Evolutionary conservation across 2,329 filamentous ascomycete genomes (phyloP), one percentile per base, ranked within the genome.

Genomic region (Pseudocercospora eumusae): DNA sequence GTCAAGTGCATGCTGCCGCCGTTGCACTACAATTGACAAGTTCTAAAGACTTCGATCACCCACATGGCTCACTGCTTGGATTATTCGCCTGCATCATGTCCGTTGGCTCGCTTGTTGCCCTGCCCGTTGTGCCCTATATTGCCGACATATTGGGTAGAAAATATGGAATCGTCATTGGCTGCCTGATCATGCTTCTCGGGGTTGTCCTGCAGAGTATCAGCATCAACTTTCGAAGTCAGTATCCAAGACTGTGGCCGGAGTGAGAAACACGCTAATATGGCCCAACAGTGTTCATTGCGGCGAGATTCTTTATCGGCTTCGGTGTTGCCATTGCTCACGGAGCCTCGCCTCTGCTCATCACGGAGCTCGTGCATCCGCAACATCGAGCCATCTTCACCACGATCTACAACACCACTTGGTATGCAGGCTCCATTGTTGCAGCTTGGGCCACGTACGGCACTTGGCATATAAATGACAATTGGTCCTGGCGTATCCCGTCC

Each of bases 401-500:
- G 9, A 79, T 80, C 61, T 81, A 79, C 71, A 80, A 80, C 68
- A 77, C 74, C 23, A 78, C 75, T 6, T 81, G 78, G 78, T 78
- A 79, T 61, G 65, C 78, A 27, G 79, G 80, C 27, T 74, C 75
- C 31, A 80, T 81, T 63, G 69, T 81, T 49, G 79, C 79, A 21
- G 76, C 79, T 36, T 82, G 80, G 80, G 69, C 76, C 2, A 81
- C 79, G 15, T 81, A 76, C 59, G 79, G 79, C 40, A 81, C 77
- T 0, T 73, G 77, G 21, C 74, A 75, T 45, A 77, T 79, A 18
- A 27, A 62, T 8, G 75, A 68, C 57, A 75, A 64, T 69, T 84
- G 82, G 83, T 78, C 78, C 0, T 83, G 81, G 83, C 76, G 81
- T 50, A 75, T 84, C 18, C 84, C 84, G 0, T 81, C 81, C 1